Evolutionary conservation across 768 basidiomycete species (phyloP).

Genomic region (Candolleomyces aberdarensis): DNA sequence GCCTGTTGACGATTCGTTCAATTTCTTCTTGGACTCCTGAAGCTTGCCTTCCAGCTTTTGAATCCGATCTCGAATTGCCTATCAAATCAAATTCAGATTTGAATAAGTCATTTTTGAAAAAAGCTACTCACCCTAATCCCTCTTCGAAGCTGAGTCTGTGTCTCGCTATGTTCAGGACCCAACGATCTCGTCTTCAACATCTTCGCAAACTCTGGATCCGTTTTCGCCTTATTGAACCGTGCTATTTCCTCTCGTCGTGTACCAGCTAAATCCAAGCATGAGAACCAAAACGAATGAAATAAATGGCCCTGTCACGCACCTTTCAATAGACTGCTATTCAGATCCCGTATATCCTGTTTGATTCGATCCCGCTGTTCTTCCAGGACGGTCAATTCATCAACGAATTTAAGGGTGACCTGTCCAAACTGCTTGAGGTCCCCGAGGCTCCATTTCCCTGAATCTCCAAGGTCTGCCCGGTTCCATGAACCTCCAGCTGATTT

Average conservation of each 20-base stretch:
- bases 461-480: slow-evolving; percentile 43
- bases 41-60: slow-evolving; percentile 79
- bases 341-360: slow-evolving; percentile 44
- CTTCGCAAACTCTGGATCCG: slow-evolving; percentile 76
- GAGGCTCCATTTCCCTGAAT: slow-evolving; percentile 50
- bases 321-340: slow-evolving; percentile 67
- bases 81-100: slow-evolving; percentile 3
- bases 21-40: slow-evolving; percentile 63
- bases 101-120: neutral
- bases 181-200: slow-evolving; percentile 72
- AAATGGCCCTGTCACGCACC: slow-evolving; percentile 34
- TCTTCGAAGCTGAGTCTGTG: slow-evolving; percentile 72
- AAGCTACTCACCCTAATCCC: slow-evolving; percentile 57
- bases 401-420: slow-evolving; percentile 42
- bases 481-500: slow-evolving; percentile 38
- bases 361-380: slow-evolving; percentile 40
- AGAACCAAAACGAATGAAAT: neutral
- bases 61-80: slow-evolving; percentile 72
- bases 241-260: slow-evolving; percentile 82
- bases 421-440: slow-evolving; percentile 53
- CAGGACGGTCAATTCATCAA: slow-evolving; percentile 50
- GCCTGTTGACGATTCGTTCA: slow-evolving; percentile 59
- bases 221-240: slow-evolving; percentile 74
- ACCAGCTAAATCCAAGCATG: slow-evolving; percentile 46
- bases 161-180: slow-evolving; percentile 87